Base-by-base conservation (phyloP, 208 protist genomes). In the Acanthamoeba divionensis region DNA sequence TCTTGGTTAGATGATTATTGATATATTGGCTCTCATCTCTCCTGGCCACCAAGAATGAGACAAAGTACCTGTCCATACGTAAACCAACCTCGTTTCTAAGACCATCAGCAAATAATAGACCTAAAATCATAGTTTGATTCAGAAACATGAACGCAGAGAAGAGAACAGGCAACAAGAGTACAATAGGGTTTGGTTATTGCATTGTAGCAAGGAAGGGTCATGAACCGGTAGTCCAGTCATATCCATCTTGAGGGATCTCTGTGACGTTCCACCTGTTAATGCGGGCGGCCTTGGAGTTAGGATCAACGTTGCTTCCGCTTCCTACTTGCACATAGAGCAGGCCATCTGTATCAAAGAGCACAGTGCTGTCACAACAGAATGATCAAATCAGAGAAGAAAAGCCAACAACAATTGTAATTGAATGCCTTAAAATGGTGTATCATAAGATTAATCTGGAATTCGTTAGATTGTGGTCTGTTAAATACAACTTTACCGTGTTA, bases 271-370 rank as follows among this genome's bases (percentile, higher is more conserved):
- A 55, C 41, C 36, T 41, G 24, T 45, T 54, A 24, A 60, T 54
- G 18, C 36, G 21, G 71, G n/a, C 71, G 31, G 21, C 45, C 41
- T 10, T 45, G 21, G 60, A 65, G 8, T 88, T 69, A n/a, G 52
- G 57, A 29, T 88, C 79, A 1, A 88, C 36, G 31, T 88, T 88
- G 79, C 44, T 60, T 24, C 57, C 79, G 44, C 79, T 88, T 21
- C 79, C 79, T 29, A 88, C 24, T 38, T 83, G 73, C 73, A 83
- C 73, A 54, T 83, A 83, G 73, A 83, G 44, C 33, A 47, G 73
- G 9, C 33, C 73, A 15, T 83, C 45, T 47, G 21, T 18, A 33
- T 83, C 73, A 29, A 83, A 83, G 21, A 63, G 50, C 33, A 83
- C 1, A 4, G 73, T 36, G 5, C 73, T 26, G 48, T 41, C 36